Percentiles rank a stretch among this genome's conserved stretches.
phyloP scores from a whole-genome alignment of 345 rosid species.

The Erodium maritimum region DNA sequence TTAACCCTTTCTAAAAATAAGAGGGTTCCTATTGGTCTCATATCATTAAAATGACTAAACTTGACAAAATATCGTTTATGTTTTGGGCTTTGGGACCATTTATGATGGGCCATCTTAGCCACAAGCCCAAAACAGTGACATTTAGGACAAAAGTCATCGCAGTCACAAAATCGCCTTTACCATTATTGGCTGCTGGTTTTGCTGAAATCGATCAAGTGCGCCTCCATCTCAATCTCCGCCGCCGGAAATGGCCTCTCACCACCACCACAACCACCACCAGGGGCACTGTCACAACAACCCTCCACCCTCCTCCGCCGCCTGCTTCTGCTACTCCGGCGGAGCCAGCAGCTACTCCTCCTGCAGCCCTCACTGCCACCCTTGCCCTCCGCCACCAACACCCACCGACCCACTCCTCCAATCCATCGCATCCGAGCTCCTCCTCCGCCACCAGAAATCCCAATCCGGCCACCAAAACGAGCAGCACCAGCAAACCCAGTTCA shows the following conservation, averaged over 20 bases:
- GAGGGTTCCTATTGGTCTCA: too few species aligned
- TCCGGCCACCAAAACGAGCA: constrained; percentile 12
- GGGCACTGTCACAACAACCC: constrained; percentile 11
- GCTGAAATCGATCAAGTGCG: constrained; percentile 41
- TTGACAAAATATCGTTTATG: too few species aligned
- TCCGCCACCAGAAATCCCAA: constrained; percentile 4
- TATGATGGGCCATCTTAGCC: too few species aligned
- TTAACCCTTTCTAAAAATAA: too few species aligned
- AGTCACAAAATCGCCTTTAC: constrained; percentile 4
- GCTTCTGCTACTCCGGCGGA: constrained; percentile 18
- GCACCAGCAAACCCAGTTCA: constrained; percentile 13
- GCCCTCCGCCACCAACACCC: constrained; percentile 25
- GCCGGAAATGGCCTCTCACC: constrained; percentile 6
- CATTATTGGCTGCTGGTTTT: constrained; percentile 18
- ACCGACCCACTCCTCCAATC: constrained; percentile 6
- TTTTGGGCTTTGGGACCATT: too few species aligned
- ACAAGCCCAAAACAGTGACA: background rate
- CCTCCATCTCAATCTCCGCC: constrained; percentile 14
- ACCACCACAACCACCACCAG: constrained; percentile 19
- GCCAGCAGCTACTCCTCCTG: constrained; percentile 17
- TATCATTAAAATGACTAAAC: too few species aligned
- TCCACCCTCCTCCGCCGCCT: constrained; percentile 20
- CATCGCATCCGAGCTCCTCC: constrained; percentile 8
- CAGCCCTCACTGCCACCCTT: constrained; percentile 22
- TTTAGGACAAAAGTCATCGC: background rate